phyloP scores from a whole-genome alignment of 805 yeast species.

The Ogataea angusta region DNA sequence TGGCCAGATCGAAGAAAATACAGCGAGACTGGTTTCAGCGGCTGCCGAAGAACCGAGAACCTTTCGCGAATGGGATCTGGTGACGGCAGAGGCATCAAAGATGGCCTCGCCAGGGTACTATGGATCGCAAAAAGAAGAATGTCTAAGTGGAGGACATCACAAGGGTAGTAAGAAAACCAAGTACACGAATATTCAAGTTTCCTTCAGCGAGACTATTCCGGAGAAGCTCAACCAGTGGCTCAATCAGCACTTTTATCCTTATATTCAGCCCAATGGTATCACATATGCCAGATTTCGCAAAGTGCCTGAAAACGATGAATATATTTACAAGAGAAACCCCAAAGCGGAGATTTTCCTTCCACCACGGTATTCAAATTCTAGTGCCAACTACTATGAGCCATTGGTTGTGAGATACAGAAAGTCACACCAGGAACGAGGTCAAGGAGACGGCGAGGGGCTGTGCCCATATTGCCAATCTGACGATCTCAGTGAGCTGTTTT shows the following conservation, averaged over 20 bases:
- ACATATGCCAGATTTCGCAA: constrained; percentile 16
- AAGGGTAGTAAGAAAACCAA: constrained; percentile 12
- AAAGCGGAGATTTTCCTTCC: constrained; percentile 15
- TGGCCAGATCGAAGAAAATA: neutral
- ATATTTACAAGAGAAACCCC: constrained; percentile 17
- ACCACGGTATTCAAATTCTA: constrained; percentile 14
- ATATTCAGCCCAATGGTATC: constrained; percentile 20
- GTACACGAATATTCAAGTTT: constrained; percentile 9
- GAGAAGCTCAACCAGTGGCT: constrained; percentile 13
- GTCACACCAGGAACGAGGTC: constrained; percentile 12
- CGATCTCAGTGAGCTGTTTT: constrained; percentile 19
- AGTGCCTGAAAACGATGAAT: constrained; percentile 11
- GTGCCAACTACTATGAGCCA: constrained; percentile 24
- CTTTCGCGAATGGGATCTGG: neutral
- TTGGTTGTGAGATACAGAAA: constrained; percentile 22
- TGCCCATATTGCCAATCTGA: constrained; percentile 31
- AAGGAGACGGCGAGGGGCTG: constrained; percentile 26
- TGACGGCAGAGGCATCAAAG: neutral
- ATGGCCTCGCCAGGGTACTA: neutral
- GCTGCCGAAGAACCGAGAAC: constrained; percentile 3
- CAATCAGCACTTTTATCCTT: constrained; percentile 15
- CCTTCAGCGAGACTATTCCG: constrained; percentile 13
- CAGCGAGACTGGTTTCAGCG: neutral
- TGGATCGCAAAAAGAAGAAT: constrained; percentile 1
- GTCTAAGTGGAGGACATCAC: constrained; percentile 6